Evolutionary conservation across 257 asterid genomes (phyloP), one percentile per base, ranked within the genome.

Genomic region (Lycium barbarum): DNA sequence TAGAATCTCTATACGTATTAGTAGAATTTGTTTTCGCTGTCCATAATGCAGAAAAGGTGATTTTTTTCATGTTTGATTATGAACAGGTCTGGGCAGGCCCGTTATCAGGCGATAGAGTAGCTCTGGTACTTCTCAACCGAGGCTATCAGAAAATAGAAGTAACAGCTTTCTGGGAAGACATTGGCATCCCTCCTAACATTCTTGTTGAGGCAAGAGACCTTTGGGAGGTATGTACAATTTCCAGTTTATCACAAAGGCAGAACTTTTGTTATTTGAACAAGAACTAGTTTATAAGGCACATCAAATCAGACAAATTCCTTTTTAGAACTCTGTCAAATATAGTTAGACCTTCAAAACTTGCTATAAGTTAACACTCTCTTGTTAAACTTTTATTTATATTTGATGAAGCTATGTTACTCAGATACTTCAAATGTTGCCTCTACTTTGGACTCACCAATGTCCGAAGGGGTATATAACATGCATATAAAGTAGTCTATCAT

Each of bases 81-180:
- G 15, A 20, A 43, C 83, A 95, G 98, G 92, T 94, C 9, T 95
- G 98, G 98, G 98, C 98, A 57, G 98, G 96, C 49, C 95, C 97
- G 12, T 95, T 95, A 22, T 87, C 97, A 1, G 80, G 88, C 7
- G 85, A 94, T 85, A 90, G 95, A 88, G 91, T 91, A 72, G 98
- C 93, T 6, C 71, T 95, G 62, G 84, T 95, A 78, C 88, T 95
- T 73, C 88, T 94, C 20, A 95, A 94, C 86, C 92, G 97, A 20
- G 93, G 95, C n/a, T 38, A 89, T 5, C 0, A 0, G 13, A 84
- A 86, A 3, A 83, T 72, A 0, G 6, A 90, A 78, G 79, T 94
- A 2, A 88, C 93, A 14, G 97, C 95, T 63, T 86, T 86, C 20
- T 95, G 99, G 99, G 97, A 95, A 59, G 98, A 95, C 73, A 89